phyloP scores from a whole-genome alignment of 441 rosid species.

The Arabidopsis lyrata region DNA sequence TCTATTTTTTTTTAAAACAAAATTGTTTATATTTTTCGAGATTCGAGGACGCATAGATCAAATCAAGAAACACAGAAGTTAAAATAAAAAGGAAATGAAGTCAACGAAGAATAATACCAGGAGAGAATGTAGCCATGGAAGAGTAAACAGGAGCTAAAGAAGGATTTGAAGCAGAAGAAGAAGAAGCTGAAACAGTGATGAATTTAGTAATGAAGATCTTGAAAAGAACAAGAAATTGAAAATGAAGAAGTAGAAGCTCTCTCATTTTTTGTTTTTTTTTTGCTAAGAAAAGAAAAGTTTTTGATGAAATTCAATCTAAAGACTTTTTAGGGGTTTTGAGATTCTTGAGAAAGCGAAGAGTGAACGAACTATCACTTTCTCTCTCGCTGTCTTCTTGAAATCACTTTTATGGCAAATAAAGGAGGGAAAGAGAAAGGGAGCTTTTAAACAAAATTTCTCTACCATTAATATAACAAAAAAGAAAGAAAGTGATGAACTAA shows the following conservation, averaged over 20 bases:
- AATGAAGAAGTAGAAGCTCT: slow-evolving; percentile 24
- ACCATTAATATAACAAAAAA: not conserved
- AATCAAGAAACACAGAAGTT: slow-evolving; percentile 21
- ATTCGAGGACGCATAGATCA: slow-evolving; percentile 34
- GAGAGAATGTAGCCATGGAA: slow-evolving; percentile 67
- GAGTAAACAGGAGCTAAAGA: slow-evolving; percentile 52
- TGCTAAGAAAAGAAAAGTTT: slow-evolving; percentile 24
- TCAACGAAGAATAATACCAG: slow-evolving; percentile 54
- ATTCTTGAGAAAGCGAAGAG: slow-evolving; percentile 36
- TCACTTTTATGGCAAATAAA: slow-evolving; percentile 29
- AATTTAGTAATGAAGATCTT: slow-evolving; percentile 40
- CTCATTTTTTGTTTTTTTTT: slow-evolving; percentile 2
- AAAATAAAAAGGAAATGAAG: not conserved
- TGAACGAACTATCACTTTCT: slow-evolving; percentile 42
- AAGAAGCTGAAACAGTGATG: slow-evolving; percentile 38
- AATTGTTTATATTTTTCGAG: too few relatives aligned
- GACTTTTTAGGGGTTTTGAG: slow-evolving; percentile 6
- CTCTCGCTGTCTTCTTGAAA: slow-evolving; percentile 29
- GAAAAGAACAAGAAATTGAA: slow-evolving; percentile 38
- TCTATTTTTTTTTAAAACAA: too few relatives aligned
- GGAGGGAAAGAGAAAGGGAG: slow-evolving; percentile 36
- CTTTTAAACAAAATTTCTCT: not conserved
- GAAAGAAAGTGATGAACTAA: not conserved
- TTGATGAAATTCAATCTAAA: not conserved
- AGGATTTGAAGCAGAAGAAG: slow-evolving; percentile 43